Evolutionary conservation across 129 eudicot species (phyloP), one percentile per base, ranked within the genome.

Genomic region (Helianthus annuus): DNA sequence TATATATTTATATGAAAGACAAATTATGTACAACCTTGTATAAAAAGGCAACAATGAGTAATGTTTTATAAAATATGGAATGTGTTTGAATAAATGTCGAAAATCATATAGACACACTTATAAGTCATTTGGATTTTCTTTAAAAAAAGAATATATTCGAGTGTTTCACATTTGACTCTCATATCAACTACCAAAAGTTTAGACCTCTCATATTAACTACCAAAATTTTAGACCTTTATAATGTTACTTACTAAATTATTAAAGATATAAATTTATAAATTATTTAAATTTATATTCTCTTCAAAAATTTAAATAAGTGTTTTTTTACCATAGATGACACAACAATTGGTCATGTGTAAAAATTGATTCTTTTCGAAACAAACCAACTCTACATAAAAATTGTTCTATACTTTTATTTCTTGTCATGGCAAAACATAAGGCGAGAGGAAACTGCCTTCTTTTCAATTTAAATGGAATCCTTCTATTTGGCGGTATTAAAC

Each of bases 81-180:
- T 58, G 5, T 27, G 64, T 24, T 58, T 24, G 64, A 58, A 58
- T 58, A 58, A 58, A 27, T 58, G 64, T 58, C 40, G 12, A 58
- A 24, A n/a, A 27, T 58, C 39, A 10, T 24, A 24, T 7, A 58
- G 64, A 58, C 64, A 58, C 29, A 22, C n/a, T 58, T 58, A 9
- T 19, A 24, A 24, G 15, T 10, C 7, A 2, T 24, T 58, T 10
- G 64, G 39, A 58, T 0, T 27, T 58, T 27, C 16, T 27, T 58
- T 19, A 22, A 10, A 51, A 27, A 24, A 58, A 27, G 5, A 14
- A 0, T 27, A 24, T 4, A 9, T 9, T 42, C 46, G 14, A 17
- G 38, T 57, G 63, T 57, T 24, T 22, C 63, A 57, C 63, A 24
- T 57, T 57, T 57, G 36, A 57, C 39, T 57, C 29, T 57, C 64